phyloP scores from a whole-genome alignment of 1,284 basidiomycete genomes.

The Trametes sp. region DNA sequence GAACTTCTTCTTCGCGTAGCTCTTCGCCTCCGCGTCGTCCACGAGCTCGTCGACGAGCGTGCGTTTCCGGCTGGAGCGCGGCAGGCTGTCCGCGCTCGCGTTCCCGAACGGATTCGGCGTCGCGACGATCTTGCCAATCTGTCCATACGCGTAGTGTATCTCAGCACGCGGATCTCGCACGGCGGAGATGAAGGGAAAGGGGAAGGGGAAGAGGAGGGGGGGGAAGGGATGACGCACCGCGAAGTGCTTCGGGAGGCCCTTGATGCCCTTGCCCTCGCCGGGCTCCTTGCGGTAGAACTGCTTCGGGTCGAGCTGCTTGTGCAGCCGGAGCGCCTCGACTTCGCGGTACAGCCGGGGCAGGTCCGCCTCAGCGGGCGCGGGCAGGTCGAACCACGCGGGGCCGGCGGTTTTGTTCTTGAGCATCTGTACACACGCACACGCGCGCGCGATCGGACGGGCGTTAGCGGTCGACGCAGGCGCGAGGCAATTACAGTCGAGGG shows the following conservation, averaged over 20 bases:
- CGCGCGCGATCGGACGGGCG: not conserved
- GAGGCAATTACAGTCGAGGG: not conserved
- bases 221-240: slow-evolving; percentile 61
- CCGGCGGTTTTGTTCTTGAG: slow-evolving; percentile 78
- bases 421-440: slow-evolving; percentile 51
- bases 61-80: slow-evolving; percentile 73
- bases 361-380: slow-evolving; percentile 82
- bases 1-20: slow-evolving; percentile 96
- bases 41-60: slow-evolving; percentile 91
- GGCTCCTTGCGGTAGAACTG: slow-evolving; percentile 90
- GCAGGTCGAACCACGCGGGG: slow-evolving; percentile 91
- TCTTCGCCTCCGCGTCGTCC: slow-evolving; percentile 84
- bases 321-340: slow-evolving; percentile 90
- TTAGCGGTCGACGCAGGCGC: not conserved
- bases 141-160: not conserved
- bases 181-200: slow-evolving; percentile 22
- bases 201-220: slow-evolving; percentile 13
- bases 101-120: slow-evolving; percentile 80
- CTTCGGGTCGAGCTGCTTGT: slow-evolving; percentile 96
- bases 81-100: slow-evolving; percentile 74
- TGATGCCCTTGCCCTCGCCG: slow-evolving; percentile 86
- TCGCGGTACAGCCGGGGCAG: slow-evolving; percentile 88
- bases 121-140: slow-evolving; percentile 91
- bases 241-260: slow-evolving; percentile 89
- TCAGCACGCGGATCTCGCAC: slow-evolving; percentile 9